A percentile compares a stretch with the other conserved stretches of the same genome.
phyloP scores from a whole-genome alignment of 2,329 filamentous ascomycete species.

The Aspergillus thermomutatus region DNA sequence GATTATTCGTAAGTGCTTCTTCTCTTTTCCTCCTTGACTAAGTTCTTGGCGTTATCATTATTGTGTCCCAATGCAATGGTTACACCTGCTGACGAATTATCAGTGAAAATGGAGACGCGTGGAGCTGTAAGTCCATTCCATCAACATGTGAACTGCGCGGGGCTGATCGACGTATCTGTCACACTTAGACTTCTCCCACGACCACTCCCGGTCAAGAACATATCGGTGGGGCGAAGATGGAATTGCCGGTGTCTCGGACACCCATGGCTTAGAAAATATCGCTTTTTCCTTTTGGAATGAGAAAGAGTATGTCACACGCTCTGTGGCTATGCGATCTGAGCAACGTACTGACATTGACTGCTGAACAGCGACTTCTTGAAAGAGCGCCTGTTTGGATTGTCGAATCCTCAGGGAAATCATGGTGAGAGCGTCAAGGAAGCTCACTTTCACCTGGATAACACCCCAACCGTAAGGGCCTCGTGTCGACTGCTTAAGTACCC shows the following conservation, averaged over 20 bases:
- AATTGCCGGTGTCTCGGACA: slow-evolving; percentile 92
- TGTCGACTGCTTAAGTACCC: background rate
- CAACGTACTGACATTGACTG: slow-evolving; percentile 4
- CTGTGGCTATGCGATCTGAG: background rate
- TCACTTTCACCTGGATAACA: slow-evolving; percentile 95
- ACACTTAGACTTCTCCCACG: slow-evolving; percentile 79
- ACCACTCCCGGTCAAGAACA: slow-evolving; percentile 80
- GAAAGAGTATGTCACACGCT: slow-evolving; percentile 68
- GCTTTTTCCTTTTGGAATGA: slow-evolving; percentile 98
- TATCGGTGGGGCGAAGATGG: slow-evolving; percentile 97
- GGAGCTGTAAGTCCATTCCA: slow-evolving; percentile 70
- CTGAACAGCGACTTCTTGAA: slow-evolving; percentile 76
- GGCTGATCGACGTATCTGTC: slow-evolving; percentile 5
- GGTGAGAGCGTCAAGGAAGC: slow-evolving; percentile 96
- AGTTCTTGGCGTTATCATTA: background rate
- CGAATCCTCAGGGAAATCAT: slow-evolving; percentile 95
- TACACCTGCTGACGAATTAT: background rate
- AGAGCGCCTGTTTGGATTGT: slow-evolving; percentile 89
- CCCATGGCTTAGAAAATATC: slow-evolving; percentile 86
- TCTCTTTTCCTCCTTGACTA: background rate
- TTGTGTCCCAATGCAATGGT: background rate
- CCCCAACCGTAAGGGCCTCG: slow-evolving; percentile 57
- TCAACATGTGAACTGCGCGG: slow-evolving; percentile 1
- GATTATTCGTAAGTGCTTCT: slow-evolving; percentile 69
- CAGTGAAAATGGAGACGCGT: slow-evolving; percentile 82